A percentile compares a stretch with the other conserved stretches of the same genome.
These are phyloP conservation scores for Bipolaris victoriae DNA, from an alignment of 2,329 filamentous ascomycete genomes.

Conservation along the genomic window DNA sequence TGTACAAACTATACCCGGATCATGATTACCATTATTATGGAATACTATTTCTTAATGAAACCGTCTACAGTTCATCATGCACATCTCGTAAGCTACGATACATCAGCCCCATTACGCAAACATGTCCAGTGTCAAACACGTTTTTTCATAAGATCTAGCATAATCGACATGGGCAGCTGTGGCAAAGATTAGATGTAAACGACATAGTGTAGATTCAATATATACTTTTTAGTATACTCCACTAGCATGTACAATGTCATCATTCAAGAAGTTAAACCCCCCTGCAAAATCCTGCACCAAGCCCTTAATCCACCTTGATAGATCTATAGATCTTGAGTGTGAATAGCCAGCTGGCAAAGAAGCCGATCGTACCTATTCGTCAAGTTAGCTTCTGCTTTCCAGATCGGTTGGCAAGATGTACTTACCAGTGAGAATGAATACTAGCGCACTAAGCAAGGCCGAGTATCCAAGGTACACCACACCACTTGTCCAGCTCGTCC, in stretches of 20 bases:
- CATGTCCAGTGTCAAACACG: no score
- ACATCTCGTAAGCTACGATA: no score
- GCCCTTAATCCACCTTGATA: conserved; percentile 89
- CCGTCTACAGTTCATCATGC: no score
- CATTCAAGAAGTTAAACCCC: neutral
- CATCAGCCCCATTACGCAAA: no score
- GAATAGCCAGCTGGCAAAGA: conserved; percentile 93
- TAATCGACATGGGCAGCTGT: no score
- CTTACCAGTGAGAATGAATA: conserved; percentile 93
- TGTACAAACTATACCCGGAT: neutral
- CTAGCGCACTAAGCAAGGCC: conserved; percentile 83
- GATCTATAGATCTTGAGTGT: conserved; percentile 92
- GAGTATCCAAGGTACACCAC: conserved; percentile 96
- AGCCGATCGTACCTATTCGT: conserved; percentile 83
- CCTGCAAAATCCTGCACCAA: neutral
- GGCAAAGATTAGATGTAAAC: neutral
- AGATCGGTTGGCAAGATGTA: neutral
- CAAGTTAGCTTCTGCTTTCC: conserved; percentile 15
- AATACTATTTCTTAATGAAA: no score
- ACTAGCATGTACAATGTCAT: neutral
- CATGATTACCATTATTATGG: conserved; percentile 1
- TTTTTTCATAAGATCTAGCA: no score
- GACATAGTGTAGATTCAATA: conserved; percentile 13
- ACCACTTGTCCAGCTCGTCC: conserved; percentile 82
- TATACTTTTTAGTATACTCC: neutral